phyloP scores from a whole-genome alignment of 2,329 filamentous ascomycete genomes.

The Fusarium stilboides region DNA sequence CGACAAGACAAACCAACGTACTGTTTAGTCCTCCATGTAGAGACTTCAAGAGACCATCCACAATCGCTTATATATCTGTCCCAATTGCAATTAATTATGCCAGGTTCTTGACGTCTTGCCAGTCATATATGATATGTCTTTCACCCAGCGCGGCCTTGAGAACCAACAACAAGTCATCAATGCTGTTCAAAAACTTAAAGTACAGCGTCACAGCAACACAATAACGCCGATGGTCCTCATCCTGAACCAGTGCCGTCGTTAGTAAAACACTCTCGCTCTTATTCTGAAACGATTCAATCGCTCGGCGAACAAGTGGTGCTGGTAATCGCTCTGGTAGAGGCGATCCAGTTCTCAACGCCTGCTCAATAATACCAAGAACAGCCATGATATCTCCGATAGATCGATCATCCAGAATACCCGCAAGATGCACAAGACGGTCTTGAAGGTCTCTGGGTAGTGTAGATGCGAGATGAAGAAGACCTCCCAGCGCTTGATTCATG shows the following conservation, averaged over 20 bases:
- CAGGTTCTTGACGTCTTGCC: slow-evolving; percentile 40
- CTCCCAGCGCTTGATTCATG: slow-evolving; percentile 54
- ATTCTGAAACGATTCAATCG: slow-evolving; percentile 48
- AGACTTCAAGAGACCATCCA: not conserved
- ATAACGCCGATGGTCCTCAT: slow-evolving; percentile 62
- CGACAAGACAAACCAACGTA: not conserved
- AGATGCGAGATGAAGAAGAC: slow-evolving; percentile 53
- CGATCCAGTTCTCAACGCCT: slow-evolving; percentile 63
- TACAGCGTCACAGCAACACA: slow-evolving; percentile 63
- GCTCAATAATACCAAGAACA: slow-evolving; percentile 62
- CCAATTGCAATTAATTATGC: not conserved
- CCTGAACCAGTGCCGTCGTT: slow-evolving; percentile 54
- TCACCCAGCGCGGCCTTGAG: slow-evolving; percentile 63
- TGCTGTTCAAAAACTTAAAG: slow-evolving; percentile 58
- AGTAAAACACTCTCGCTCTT: slow-evolving; percentile 49
- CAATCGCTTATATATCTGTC: not conserved
- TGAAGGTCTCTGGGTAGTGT: slow-evolving; percentile 59
- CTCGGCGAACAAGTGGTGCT: slow-evolving; percentile 60
- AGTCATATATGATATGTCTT: slow-evolving; percentile 53
- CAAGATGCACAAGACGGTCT: slow-evolving; percentile 54
- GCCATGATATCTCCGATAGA: slow-evolving; percentile 67
- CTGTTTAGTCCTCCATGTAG: too few species aligned
- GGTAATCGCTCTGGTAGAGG: slow-evolving; percentile 64
- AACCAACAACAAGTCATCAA: slow-evolving; percentile 62
- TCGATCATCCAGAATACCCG: slow-evolving; percentile 60